A percentile compares a stretch with the other conserved stretches of the same genome.
Conservation (phyloP, 2,329 filamentous ascomycete species). For the Aspergillus neoniger region DNA sequence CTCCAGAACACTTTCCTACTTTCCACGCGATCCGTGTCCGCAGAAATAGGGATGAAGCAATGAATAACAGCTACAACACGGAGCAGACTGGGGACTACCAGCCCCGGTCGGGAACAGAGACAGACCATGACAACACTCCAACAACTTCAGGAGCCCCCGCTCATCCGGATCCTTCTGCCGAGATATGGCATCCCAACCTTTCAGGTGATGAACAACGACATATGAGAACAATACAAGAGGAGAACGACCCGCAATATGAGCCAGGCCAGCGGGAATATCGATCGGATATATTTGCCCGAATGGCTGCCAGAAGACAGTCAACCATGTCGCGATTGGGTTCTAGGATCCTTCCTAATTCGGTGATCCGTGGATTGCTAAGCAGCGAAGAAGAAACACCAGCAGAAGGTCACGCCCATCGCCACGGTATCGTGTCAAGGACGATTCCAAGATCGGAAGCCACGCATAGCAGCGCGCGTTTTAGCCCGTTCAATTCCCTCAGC, state of each 20-base stretch:
- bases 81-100: constrained; percentile 30
- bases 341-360: constrained; percentile 50
- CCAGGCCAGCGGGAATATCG: constrained; percentile 33
- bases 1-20: constrained; percentile 24
- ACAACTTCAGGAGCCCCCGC: constrained; percentile 11
- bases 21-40: constrained; percentile 24
- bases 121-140: constrained; percentile 18
- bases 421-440: constrained; percentile 44
- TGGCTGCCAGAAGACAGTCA: constrained; percentile 46
- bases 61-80: constrained; percentile 34
- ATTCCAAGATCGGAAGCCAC: constrained; percentile 37
- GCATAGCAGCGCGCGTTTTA: constrained; percentile 40
- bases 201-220: constrained; percentile 21
- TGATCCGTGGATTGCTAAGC: constrained; percentile 46
- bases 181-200: constrained; percentile 24
- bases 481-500: constrained; percentile 43
- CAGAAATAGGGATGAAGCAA: constrained; percentile 37
- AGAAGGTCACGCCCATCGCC: constrained; percentile 48
- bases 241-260: constrained; percentile 38
- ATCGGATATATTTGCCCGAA: constrained; percentile 35
- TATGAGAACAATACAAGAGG: constrained; percentile 41
- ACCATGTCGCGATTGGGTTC: constrained; percentile 52
- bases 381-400: constrained; percentile 50
- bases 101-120: constrained; percentile 21
- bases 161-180: constrained; percentile 14